A percentile compares a stretch with the other conserved stretches of the same genome.
Conservation (phyloP, 495 filamentous ascomycete genomes). For the Hypoxylon perforatum region DNA sequence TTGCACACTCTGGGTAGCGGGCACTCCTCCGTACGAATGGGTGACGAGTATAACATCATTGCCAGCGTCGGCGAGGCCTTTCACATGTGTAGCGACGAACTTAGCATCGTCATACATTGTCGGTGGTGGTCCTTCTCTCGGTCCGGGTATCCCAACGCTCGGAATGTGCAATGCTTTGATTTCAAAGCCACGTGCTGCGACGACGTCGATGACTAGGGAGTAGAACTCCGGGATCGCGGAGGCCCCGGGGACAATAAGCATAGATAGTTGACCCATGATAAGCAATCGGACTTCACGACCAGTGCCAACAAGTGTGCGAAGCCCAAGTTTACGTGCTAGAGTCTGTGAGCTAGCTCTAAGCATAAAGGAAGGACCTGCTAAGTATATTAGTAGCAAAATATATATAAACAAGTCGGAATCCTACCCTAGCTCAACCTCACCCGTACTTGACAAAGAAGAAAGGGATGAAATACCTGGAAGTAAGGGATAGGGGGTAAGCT, state of each 20-base stretch:
- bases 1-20: slow-evolving; percentile 1
- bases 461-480: too few relatives aligned
- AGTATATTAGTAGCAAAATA: too few relatives aligned
- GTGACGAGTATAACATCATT: slow-evolving; percentile 52
- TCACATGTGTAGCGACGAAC: slow-evolving; percentile 43
- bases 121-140: not conserved
- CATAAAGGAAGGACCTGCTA: too few relatives aligned
- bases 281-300: not conserved
- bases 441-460: too few relatives aligned
- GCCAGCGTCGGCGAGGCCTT: slow-evolving; percentile 43
- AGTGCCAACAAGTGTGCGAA: too few relatives aligned
- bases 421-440: too few relatives aligned
- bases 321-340: too few relatives aligned
- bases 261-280: not conserved
- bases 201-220: not conserved
- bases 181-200: not conserved
- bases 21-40: slow-evolving; percentile 54
- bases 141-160: not conserved
- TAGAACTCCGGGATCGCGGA: not conserved
- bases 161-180: not conserved
- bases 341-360: too few relatives aligned
- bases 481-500: too few relatives aligned
- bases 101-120: slow-evolving; percentile 41
- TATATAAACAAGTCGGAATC: too few relatives aligned
- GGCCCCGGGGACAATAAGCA: not conserved